A percentile compares a stretch with the other conserved stretches of the same genome.
Conservation (phyloP, 2,329 filamentous ascomycete genomes). For the Atkinsonella hypoxylon region DNA sequence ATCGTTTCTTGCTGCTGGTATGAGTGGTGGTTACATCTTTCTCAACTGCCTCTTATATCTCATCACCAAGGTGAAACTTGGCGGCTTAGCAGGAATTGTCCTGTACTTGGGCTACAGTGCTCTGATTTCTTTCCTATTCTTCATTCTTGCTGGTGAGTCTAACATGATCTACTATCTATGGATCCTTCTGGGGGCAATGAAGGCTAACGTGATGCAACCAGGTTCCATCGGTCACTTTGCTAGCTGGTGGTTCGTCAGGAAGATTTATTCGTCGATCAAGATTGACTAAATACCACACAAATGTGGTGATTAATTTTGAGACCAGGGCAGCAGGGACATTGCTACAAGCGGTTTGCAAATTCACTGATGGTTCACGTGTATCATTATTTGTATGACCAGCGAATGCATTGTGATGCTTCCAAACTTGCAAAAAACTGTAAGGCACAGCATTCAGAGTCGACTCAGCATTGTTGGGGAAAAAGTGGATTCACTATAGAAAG, state of each 20-base stretch:
- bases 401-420: constrained; percentile 10
- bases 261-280: constrained; percentile 97
- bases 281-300: constrained; percentile 53
- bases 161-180: background rate
- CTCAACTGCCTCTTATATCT: constrained; percentile 85
- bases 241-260: constrained; percentile 86
- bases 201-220: constrained; percentile 23
- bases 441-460: background rate
- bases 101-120: constrained; percentile 90
- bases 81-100: constrained; percentile 73
- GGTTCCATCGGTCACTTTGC: constrained; percentile 93
- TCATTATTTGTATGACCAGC: constrained; percentile 20
- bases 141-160: constrained; percentile 76
- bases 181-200: no score
- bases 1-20: constrained; percentile 81
- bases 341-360: background rate
- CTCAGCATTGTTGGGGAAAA: background rate
- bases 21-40: constrained; percentile 86
- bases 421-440: background rate
- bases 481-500: background rate
- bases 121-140: constrained; percentile 81
- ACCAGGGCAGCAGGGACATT: background rate
- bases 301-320: background rate
- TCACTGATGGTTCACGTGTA: constrained; percentile 10
- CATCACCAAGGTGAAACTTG: constrained; percentile 75